A percentile compares a stretch with the other conserved stretches of the same genome.
phyloP scores from a whole-genome alignment of 2,329 filamentous ascomycete genomes.

The Emergomyces orientalis region DNA sequence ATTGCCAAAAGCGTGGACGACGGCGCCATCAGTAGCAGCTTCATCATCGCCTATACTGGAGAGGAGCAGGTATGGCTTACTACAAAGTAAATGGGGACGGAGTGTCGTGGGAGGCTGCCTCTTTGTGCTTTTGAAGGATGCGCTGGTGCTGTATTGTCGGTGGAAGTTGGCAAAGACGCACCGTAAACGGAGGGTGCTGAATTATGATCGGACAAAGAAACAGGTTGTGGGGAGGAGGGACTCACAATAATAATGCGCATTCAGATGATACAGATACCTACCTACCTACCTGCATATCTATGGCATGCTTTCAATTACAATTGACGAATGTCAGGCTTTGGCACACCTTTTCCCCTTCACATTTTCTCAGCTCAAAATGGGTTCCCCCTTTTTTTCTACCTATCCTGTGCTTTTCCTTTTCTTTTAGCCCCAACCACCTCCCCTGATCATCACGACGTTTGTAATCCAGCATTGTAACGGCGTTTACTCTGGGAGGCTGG shows the following conservation, averaged over 20 bases:
- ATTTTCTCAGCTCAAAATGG: neutral
- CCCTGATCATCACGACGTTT: neutral
- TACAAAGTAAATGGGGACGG: constrained; percentile 80
- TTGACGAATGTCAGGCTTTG: neutral
- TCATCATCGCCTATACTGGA: constrained; percentile 33
- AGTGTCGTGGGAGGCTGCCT: constrained; percentile 81
- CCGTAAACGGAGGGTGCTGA: constrained; percentile 38
- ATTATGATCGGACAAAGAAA: constrained; percentile 38
- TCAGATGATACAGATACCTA: neutral
- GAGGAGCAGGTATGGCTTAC: constrained; percentile 48
- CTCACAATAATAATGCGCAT: neutral
- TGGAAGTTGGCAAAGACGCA: constrained; percentile 42
- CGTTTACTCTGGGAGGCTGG: neutral
- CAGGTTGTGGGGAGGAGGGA: constrained; percentile 13
- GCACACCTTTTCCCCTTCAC: neutral
- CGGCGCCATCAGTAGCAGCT: constrained; percentile 32
- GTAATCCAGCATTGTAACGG: neutral
- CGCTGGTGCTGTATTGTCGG: constrained; percentile 50
- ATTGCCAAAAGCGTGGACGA: constrained; percentile 61
- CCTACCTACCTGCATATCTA: neutral
- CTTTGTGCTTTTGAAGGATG: constrained; percentile 74
- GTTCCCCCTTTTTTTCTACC: too few species aligned
- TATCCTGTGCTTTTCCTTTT: too few species aligned
- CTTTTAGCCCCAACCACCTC: too few species aligned
- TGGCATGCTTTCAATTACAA: neutral